These are phyloP conservation scores for Domatiomyces catenatus DNA, from an alignment of 2,329 filamentous ascomycete species.

Conservation along the genomic window DNA sequence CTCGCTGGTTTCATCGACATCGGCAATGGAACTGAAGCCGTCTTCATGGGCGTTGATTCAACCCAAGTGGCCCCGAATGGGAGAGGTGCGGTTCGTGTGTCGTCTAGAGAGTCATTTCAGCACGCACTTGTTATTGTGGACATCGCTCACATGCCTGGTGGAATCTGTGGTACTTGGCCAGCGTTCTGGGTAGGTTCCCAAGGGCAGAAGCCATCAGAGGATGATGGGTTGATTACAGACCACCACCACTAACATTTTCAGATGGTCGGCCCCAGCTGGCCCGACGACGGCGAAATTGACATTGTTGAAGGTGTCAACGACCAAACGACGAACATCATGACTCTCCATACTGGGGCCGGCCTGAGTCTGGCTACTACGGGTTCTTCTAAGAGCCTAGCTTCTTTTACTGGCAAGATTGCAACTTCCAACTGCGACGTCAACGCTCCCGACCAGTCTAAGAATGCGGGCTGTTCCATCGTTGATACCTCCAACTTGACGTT, in stretches of 20 bases:
- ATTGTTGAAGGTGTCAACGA: constrained; percentile 39
- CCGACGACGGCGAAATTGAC: constrained; percentile 34
- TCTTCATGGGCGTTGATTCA: constrained; percentile 32
- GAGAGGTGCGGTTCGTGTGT: constrained; percentile 31
- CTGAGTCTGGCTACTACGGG: constrained; percentile 23
- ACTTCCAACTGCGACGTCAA: constrained; percentile 37
- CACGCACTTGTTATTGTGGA: constrained; percentile 34
- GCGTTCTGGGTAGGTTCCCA: constrained; percentile 28
- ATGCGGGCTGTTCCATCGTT: constrained; percentile 28
- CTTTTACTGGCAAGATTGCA: constrained; percentile 35
- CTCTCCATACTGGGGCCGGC: constrained; percentile 33
- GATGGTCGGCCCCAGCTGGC: constrained; percentile 24
- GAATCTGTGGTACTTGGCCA: constrained; percentile 37
- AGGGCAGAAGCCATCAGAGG: not conserved
- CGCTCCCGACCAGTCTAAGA: constrained; percentile 24
- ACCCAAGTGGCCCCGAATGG: constrained; percentile 21
- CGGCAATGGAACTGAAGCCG: constrained; percentile 18
- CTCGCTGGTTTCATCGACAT: constrained; percentile 21
- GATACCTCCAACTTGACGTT: constrained; percentile 23
- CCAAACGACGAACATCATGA: constrained; percentile 30
- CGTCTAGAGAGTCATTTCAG: constrained; percentile 30
- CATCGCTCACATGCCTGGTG: constrained; percentile 33
- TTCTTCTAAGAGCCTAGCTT: constrained; percentile 13
- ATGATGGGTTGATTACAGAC: not conserved
- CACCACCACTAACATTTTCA: constrained; percentile 1